Evolutionary conservation across 2,329 filamentous ascomycete genomes (phyloP).

Genomic region (Magnaporthiopsis poae): DNA sequence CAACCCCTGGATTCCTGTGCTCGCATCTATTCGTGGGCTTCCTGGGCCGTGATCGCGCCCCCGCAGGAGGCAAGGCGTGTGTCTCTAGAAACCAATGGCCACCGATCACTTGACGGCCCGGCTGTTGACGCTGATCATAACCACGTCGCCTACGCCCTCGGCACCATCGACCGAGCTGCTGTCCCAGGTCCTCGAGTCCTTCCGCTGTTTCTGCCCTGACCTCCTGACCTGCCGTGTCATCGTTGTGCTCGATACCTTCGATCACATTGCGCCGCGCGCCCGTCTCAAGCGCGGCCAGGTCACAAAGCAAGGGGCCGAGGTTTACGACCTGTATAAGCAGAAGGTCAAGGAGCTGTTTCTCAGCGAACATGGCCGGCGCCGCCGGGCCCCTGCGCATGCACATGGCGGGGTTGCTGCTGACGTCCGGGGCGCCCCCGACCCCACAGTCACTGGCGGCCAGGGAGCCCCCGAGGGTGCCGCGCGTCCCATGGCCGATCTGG

Average conservation of each 20-base stretch:
- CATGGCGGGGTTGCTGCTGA: background rate
- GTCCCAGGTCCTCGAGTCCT: constrained; percentile 35
- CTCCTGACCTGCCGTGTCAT: constrained; percentile 35
- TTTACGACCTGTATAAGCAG: constrained; percentile 34
- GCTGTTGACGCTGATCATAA: constrained; percentile 37
- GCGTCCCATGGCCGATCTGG: constrained; percentile 8
- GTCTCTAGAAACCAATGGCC: background rate
- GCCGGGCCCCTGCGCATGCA: background rate
- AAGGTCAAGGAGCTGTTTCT: constrained; percentile 35
- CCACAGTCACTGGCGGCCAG: background rate
- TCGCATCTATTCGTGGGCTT: too few relatives aligned
- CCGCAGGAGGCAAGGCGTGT: background rate
- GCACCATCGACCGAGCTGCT: constrained; percentile 42
- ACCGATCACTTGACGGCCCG: background rate
- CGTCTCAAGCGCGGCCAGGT: constrained; percentile 46
- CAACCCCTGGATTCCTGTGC: too few relatives aligned
- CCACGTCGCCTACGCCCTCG: constrained; percentile 46
- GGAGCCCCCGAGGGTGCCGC: too few relatives aligned
- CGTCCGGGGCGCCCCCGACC: too few relatives aligned
- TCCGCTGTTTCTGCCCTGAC: constrained; percentile 30
- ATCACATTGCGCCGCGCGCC: constrained; percentile 31
- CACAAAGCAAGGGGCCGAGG: constrained; percentile 32
- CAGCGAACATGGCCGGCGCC: background rate
- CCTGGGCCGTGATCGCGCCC: too few relatives aligned
- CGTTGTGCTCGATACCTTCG: constrained; percentile 43